Conservation (phyloP, 768 basidiomycete genomes). For the Russula sp. region DNA sequence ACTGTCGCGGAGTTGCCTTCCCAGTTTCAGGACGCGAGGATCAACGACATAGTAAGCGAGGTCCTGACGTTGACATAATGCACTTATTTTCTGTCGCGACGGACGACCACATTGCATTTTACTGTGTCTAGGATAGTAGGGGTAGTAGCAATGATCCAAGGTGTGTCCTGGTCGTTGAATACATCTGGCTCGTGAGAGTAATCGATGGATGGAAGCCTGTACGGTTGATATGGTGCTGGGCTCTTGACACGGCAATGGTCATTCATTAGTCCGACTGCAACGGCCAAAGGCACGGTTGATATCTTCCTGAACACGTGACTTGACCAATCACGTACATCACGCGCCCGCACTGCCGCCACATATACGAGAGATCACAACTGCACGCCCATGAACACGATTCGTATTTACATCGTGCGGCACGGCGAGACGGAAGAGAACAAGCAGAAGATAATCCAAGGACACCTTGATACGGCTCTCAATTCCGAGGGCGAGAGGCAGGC, state of each 20-base stretch:
- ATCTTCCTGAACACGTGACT: neutral
- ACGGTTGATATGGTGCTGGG: neutral
- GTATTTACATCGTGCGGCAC: constrained; percentile 64
- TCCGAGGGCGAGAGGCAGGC: constrained; percentile 55
- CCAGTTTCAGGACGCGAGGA: constrained; percentile 52
- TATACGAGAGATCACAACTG: neutral
- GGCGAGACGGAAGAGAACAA: constrained; percentile 72
- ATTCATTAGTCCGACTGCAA: too few species aligned
- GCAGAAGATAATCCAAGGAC: constrained; percentile 63
- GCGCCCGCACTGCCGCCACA: neutral
- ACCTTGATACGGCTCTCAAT: constrained; percentile 62
- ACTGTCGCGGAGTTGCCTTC: constrained; percentile 35
- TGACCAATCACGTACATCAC: neutral
- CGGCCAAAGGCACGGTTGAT: too few species aligned
- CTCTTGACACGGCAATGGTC: too few species aligned
- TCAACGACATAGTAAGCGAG: constrained; percentile 44
- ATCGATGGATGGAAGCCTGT: neutral
- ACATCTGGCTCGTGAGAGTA: neutral
- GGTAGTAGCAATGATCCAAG: neutral
- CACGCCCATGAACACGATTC: constrained; percentile 30
- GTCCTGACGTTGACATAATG: constrained; percentile 37
- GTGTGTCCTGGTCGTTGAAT: neutral
- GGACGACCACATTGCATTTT: neutral
- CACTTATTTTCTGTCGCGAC: neutral
- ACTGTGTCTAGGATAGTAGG: neutral